Base-by-base conservation (phyloP, 331 rosid species). In the Rhamnella rubrinervis region DNA sequence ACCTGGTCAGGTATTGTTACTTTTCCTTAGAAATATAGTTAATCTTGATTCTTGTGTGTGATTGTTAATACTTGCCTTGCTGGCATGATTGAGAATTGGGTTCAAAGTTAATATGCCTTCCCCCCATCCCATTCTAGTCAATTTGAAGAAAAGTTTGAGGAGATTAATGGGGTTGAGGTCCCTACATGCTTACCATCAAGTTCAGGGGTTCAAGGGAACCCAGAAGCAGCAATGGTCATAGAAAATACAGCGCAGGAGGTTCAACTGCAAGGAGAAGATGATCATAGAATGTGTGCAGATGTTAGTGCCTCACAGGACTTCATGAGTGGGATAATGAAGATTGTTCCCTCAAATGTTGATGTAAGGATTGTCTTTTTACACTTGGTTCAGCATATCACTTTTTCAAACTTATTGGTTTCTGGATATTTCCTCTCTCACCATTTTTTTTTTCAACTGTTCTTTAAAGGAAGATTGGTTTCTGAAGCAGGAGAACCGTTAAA, bases 101-200 rank as follows among this genome's bases (percentile, higher is more conserved):
- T 57, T 18, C 13, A 41, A 23, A 23, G 35, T 60, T 53, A 2
- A 16, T 44, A 71, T 66, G 21, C 53, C 35, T 56, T 12, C 35
- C 67, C 47, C 47, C 3, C 47, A 40, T 61, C 11, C 31, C 13
- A 26, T 63, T 72, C 71, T 73, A 93, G 98, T 83, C 95, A 93
- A 87, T 93, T 93, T 87, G 97, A 93, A 83, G 98, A 88, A 65
- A 93, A 88, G 80, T 82, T 88, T 64, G 97, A 93, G 88, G 97
- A 93, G 89, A 83, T 88, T 61, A 88, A 88, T 71, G 95, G 87
- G 40, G 85, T 74, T 26, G 91, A 88, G 77, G 87, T 72, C 55
- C 81, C 86, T 71, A 59, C 87, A 73, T 71, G 75, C 60, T 28
- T 85, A 67, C 92, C 92, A 40, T 72, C 91, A 35, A 83, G 76